Evolutionary conservation across 345 rosid species (phyloP).

Genomic region (Eucalyptus decipiens): DNA sequence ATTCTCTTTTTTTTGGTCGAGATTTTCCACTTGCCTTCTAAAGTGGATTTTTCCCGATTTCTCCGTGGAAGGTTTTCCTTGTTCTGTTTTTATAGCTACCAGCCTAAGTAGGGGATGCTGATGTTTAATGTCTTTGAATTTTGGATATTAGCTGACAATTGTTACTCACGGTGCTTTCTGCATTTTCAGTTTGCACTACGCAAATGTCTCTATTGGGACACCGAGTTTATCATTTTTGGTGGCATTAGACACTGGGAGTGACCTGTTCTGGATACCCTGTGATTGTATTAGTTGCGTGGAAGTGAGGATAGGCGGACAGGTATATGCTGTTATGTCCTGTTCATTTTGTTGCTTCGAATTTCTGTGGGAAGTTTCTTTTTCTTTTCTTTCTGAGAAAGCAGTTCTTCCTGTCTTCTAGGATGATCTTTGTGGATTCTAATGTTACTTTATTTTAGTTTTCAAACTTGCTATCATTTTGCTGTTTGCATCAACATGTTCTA

Average conservation of each 20-base stretch:
- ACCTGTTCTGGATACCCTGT: conserved; percentile 91
- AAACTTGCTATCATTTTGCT: background rate
- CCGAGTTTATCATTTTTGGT: conserved; percentile 63
- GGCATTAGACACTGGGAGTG: conserved; percentile 90
- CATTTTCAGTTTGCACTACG: conserved; percentile 60
- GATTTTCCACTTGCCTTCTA: background rate
- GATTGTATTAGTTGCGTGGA: conserved; percentile 57
- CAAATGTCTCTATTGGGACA: conserved; percentile 64
- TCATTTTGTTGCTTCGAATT: background rate
- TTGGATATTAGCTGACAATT: background rate
- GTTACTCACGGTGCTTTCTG: background rate
- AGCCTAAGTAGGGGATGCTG: background rate
- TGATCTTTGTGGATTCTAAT: background rate
- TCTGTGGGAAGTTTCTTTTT: background rate
- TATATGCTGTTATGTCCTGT: background rate
- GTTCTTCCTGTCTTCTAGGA: background rate
- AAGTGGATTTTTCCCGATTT: background rate
- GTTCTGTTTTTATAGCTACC: conserved; percentile 10
- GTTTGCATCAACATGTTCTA: background rate
- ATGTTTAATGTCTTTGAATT: background rate
- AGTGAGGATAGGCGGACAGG: conserved; percentile 22
- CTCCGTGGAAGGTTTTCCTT: background rate
- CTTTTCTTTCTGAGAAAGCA: background rate
- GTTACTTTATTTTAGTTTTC: background rate
- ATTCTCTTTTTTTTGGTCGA: too few relatives aligned